Percentiles rank a stretch among this genome's conserved stretches.
Evolutionary conservation across 2,329 filamentous ascomycete species (phyloP).

Genomic region (Cladosporium sp.): DNA sequence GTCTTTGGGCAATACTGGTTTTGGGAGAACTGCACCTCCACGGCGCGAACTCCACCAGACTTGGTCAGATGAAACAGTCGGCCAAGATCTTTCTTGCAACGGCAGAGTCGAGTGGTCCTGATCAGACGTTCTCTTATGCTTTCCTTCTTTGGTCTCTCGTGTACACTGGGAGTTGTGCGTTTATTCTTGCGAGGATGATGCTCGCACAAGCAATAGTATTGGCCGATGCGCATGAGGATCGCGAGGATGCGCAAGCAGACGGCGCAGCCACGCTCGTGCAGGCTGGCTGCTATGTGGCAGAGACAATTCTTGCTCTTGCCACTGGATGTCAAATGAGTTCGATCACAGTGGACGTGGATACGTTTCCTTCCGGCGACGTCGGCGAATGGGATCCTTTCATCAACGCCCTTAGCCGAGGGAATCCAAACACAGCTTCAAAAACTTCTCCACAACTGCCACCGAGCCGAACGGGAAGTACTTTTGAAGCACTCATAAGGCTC

Average conservation of each 20-base stretch:
- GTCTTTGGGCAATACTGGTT: neutral
- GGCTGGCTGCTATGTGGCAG: neutral
- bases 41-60: neutral
- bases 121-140: neutral
- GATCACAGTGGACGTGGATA: neutral
- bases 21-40: neutral
- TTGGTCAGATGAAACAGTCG: neutral
- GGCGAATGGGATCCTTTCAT: slow-evolving; percentile 10
- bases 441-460: neutral
- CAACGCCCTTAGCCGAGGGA: neutral
- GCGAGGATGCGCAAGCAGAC: neutral
- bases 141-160: neutral
- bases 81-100: neutral
- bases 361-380: neutral
- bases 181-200: slow-evolving; percentile 1
- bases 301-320: neutral
- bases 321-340: neutral
- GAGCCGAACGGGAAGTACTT: neutral
- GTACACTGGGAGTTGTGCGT: neutral
- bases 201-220: slow-evolving; percentile 5
- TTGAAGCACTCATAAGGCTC: neutral
- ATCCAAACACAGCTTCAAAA: neutral
- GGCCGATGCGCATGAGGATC: neutral
- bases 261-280: neutral
- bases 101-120: neutral